phyloP scores from a whole-genome alignment of 352 stramenopile species.

The Phytophthora aleatoria region DNA sequence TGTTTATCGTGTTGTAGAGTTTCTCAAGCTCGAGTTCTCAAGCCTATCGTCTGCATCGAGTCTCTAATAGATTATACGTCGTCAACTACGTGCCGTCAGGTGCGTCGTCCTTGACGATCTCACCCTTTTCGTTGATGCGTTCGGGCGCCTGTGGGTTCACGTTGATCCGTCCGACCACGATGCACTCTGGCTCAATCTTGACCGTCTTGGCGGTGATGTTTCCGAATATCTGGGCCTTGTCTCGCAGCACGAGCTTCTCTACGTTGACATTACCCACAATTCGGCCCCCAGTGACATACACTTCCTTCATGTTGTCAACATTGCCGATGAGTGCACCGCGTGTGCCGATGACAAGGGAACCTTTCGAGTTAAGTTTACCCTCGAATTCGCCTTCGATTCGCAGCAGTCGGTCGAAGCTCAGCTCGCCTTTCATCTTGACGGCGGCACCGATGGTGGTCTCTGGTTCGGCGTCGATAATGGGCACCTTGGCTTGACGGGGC shows the following conservation, averaged over 20 bases:
- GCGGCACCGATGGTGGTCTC: constrained; percentile 84
- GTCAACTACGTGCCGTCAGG: constrained; percentile 19
- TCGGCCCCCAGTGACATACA: constrained; percentile 85
- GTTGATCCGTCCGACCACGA: constrained; percentile 85
- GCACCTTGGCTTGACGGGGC: constrained; percentile 51
- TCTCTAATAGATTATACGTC: constrained; percentile 26
- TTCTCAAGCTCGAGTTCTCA: constrained; percentile 13
- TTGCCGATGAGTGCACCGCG: constrained; percentile 82
- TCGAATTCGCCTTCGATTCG: constrained; percentile 92
- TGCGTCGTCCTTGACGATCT: constrained; percentile 68
- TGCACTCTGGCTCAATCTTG: constrained; percentile 89
- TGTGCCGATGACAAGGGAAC: constrained; percentile 86
- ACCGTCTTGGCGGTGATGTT: constrained; percentile 91
- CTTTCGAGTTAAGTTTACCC: constrained; percentile 88
- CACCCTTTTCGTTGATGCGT: constrained; percentile 83
- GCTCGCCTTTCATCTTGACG: constrained; percentile 90
- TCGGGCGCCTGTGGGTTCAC: constrained; percentile 88
- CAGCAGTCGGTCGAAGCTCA: constrained; percentile 89
- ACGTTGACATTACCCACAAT: constrained; percentile 89
- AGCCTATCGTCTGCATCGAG: constrained; percentile 2
- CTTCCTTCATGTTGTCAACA: constrained; percentile 88
- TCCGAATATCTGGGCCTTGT: constrained; percentile 88
- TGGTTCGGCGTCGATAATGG: constrained; percentile 76
- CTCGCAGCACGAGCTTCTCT: constrained; percentile 82
- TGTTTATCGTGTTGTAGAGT: constrained; percentile 18